Conservation (phyloP, 1,284 basidiomycete species). For the Apiotrichum gracile region DNA sequence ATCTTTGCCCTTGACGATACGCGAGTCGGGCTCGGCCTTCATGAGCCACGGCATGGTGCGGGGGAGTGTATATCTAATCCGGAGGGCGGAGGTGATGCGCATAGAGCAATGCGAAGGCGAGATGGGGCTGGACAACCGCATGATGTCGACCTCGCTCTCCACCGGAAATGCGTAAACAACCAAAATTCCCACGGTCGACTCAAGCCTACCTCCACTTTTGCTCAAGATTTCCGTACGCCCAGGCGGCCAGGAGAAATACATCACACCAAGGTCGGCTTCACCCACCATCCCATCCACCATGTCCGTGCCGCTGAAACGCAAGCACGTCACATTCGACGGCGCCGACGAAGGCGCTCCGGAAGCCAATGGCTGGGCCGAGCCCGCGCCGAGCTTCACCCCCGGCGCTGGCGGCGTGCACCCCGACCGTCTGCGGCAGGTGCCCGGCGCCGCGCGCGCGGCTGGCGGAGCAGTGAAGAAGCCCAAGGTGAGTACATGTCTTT, state of each 20-base stretch:
- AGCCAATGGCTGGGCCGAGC: not conserved
- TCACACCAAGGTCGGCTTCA: not conserved
- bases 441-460: constrained; percentile 1
- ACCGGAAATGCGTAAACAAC: not conserved
- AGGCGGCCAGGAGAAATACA: not conserved
- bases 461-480: no score
- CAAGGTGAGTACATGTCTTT: constrained; percentile 22
- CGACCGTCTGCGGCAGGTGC: constrained; percentile 6
- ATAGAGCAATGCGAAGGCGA: not conserved
- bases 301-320: constrained; percentile 23
- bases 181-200: constrained; percentile 20
- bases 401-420: constrained; percentile 2
- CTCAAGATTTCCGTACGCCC: constrained; percentile 10
- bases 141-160: no score
- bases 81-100: not conserved
- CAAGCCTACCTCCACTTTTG: constrained; percentile 1
- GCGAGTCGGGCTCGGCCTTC: constrained; percentile 85
- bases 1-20: constrained; percentile 81
- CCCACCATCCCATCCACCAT: not conserved
- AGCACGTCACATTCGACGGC: constrained; percentile 25
- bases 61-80: not conserved
- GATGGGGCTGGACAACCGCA: not conserved
- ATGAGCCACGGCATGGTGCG: constrained; percentile 62
- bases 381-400: not conserved
- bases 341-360: not conserved